Percentiles rank a stretch among this genome's conserved stretches.
Conservation (phyloP, 2,329 filamentous ascomycete genomes). For the Aspergillus brunneoviolaceus region DNA sequence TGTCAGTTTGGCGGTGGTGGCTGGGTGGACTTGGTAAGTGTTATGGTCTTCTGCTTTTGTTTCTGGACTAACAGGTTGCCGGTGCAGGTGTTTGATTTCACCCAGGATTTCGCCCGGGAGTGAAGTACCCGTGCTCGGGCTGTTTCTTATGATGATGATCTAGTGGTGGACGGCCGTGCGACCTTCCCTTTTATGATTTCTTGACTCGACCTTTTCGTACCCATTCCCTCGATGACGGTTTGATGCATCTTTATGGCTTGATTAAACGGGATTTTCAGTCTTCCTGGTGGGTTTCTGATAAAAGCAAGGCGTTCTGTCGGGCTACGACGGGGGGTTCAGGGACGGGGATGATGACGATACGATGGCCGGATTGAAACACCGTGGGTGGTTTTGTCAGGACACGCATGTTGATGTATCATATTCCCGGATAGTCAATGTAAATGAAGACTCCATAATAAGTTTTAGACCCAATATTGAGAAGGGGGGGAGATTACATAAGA, state of each 20-base stretch:
- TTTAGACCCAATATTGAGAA: not conserved
- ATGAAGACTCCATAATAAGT: slow-evolving; percentile 17
- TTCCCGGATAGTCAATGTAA: slow-evolving; percentile 26
- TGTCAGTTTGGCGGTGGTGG: slow-evolving; percentile 73
- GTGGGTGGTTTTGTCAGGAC: slow-evolving; percentile 19
- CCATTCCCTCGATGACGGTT: slow-evolving; percentile 13
- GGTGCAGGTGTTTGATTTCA: slow-evolving; percentile 31
- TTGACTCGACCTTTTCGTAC: slow-evolving; percentile 9
- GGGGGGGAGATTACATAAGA: not conserved
- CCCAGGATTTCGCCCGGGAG: slow-evolving; percentile 27
- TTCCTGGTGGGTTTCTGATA: slow-evolving; percentile 23
- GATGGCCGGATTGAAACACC: slow-evolving; percentile 16
- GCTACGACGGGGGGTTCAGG: slow-evolving; percentile 24
- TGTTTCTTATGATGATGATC: slow-evolving; percentile 8
- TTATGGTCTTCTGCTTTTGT: not conserved
- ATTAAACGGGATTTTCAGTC: slow-evolving; percentile 17
- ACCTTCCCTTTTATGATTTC: slow-evolving; percentile 16
- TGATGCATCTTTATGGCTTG: slow-evolving; percentile 17
- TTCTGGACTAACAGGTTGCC: slow-evolving; percentile 10
- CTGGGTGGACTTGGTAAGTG: slow-evolving; percentile 76
- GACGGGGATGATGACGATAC: slow-evolving; percentile 22
- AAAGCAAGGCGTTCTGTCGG: slow-evolving; percentile 38
- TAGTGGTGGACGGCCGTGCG: slow-evolving; percentile 6
- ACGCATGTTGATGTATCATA: slow-evolving; percentile 26
- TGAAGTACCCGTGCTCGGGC: slow-evolving; percentile 12